These are phyloP conservation scores for Citrus medica DNA, from an alignment of 345 rosid genomes.

Conservation along the genomic window DNA sequence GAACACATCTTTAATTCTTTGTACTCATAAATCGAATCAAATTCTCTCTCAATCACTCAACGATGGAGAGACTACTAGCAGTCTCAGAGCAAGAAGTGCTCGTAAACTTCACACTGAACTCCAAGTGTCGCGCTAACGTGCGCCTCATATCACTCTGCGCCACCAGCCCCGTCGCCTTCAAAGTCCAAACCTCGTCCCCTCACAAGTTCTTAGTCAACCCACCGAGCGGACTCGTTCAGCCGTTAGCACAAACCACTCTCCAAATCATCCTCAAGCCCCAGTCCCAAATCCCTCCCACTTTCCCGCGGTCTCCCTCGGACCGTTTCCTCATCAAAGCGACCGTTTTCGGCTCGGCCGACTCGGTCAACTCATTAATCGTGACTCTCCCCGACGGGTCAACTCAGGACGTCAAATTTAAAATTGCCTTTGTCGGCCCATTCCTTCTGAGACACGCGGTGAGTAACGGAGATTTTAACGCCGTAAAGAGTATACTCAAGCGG, in stretches of 20 bases:
- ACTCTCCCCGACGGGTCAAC: slow-evolving; percentile 18
- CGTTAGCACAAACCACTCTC: slow-evolving; percentile 36
- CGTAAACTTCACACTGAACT: slow-evolving; percentile 41
- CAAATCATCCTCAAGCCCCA: slow-evolving; percentile 61
- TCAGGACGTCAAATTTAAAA: slow-evolving; percentile 52
- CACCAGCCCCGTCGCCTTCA: slow-evolving; percentile 44
- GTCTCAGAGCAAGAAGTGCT: slow-evolving; percentile 39
- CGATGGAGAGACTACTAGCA: slow-evolving; percentile 30
- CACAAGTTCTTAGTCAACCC: slow-evolving; percentile 60
- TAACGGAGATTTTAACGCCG: slow-evolving; percentile 33
- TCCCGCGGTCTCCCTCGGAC: slow-evolving; percentile 59
- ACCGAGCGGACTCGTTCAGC: slow-evolving; percentile 46
- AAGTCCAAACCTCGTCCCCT: slow-evolving; percentile 63
- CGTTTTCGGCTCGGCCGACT: slow-evolving; percentile 10
- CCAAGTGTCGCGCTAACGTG: slow-evolving; percentile 50
- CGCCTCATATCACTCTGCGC: slow-evolving; percentile 42
- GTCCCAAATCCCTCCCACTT: slow-evolving; percentile 37
- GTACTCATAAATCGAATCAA: background rate
- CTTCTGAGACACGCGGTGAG: slow-evolving; percentile 54
- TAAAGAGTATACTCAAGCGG: slow-evolving; percentile 42
- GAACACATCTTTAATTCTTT: too few species aligned
- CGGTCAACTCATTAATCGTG: slow-evolving; percentile 29
- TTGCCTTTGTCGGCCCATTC: slow-evolving; percentile 47
- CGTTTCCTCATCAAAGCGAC: slow-evolving; percentile 53
- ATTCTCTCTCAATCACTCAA: background rate